phyloP scores from a whole-genome alignment of 768 basidiomycete genomes.

The Collybiopsis confluens region DNA sequence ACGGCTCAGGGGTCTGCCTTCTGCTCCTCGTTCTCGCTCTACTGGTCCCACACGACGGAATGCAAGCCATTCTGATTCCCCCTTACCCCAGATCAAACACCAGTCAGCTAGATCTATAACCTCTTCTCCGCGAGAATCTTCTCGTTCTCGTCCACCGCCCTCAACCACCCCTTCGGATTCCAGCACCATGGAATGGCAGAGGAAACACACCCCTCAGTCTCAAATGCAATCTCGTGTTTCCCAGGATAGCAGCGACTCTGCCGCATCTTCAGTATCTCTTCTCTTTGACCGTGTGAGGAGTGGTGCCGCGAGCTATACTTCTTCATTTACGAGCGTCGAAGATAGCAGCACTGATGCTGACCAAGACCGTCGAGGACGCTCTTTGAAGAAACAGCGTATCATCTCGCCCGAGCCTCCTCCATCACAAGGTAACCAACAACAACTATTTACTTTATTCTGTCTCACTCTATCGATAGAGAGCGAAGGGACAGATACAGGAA shows the following conservation, averaged over 20 bases:
- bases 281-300: constrained; percentile 33
- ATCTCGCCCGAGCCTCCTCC: neutral
- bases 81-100: too few species aligned
- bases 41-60: constrained; percentile 9
- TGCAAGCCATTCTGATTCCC: constrained; percentile 4
- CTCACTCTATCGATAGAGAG: neutral
- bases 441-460: neutral
- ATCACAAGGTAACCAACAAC: neutral
- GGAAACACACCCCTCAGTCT: constrained; percentile 9
- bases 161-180: neutral
- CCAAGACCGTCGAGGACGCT: neutral
- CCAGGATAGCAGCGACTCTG: constrained; percentile 21
- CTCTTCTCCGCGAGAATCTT: constrained; percentile 7
- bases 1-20: constrained; percentile 31
- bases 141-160: neutral
- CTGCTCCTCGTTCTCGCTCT: constrained; percentile 35
- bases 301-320: constrained; percentile 25
- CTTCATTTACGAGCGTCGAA: constrained; percentile 42
- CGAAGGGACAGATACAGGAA: constrained; percentile 9
- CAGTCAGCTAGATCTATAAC: constrained; percentile 13
- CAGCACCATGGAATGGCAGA: neutral
- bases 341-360: constrained; percentile 23
- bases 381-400: neutral
- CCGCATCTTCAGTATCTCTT: constrained; percentile 27
- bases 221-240: constrained; percentile 13